Evolutionary conservation across 176 grass and related monocot genomes (phyloP).

Genomic region (Themeda triandra): DNA sequence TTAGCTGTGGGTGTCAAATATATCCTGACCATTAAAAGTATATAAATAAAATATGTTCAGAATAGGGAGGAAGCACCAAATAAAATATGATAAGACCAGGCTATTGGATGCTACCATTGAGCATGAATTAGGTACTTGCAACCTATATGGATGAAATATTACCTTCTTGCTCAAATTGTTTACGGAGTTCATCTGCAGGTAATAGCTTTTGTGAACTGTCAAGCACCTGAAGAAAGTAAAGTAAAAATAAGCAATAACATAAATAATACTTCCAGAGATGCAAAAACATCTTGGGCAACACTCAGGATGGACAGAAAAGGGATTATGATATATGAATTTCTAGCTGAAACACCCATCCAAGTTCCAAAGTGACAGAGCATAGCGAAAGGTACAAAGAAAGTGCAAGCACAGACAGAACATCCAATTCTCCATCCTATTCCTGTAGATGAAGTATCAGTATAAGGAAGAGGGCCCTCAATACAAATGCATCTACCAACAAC

Average conservation of each 20-base stretch:
- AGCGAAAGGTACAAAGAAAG: background rate
- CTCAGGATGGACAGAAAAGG: background rate
- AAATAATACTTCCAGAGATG: background rate
- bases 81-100: background rate
- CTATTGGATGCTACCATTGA: background rate
- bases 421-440: background rate
- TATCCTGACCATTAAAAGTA: background rate
- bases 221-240: conserved; percentile 64
- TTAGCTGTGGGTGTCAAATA: background rate
- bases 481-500: background rate
- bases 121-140: background rate
- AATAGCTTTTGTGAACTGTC: conserved; percentile 84
- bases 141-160: conserved; percentile 16
- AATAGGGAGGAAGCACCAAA: background rate
- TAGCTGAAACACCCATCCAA: background rate
- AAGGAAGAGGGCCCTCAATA: background rate
- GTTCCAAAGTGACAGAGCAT: background rate
- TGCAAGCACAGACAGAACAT: background rate
- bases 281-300: background rate
- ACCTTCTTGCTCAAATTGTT: conserved; percentile 90
- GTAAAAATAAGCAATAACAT: conserved; percentile 2
- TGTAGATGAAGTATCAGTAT: background rate
- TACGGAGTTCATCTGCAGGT: conserved; percentile 61
- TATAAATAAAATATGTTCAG: background rate
- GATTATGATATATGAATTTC: background rate